Evolutionary conservation across 371 early-diverging fungal genomes (phyloP).

Genomic region (Haplosporangium sp.): DNA sequence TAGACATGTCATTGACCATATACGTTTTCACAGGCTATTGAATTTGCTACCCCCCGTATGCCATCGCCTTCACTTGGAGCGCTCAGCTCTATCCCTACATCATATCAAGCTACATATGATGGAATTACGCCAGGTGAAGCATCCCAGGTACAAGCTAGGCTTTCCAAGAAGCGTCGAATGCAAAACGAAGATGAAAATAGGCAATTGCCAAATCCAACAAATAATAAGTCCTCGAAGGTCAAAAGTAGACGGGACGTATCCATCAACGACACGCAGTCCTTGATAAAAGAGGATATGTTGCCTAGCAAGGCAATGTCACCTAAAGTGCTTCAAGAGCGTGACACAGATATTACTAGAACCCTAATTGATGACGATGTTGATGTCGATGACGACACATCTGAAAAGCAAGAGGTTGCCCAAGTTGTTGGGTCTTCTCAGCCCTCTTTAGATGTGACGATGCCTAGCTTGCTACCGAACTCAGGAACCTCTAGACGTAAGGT

Average conservation of each 20-base stretch:
- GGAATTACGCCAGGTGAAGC: background rate
- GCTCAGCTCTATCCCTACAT: background rate
- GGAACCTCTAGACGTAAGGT: background rate
- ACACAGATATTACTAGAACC: background rate
- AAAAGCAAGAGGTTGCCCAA: background rate
- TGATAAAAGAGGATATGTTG: background rate
- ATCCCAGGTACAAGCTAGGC: background rate
- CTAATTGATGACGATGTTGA: background rate
- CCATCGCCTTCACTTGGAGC: conserved; percentile 21
- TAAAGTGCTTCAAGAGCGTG: background rate
- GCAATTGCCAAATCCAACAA: too few relatives aligned
- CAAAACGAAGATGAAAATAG: background rate
- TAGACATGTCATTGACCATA: too few relatives aligned
- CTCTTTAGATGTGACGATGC: conserved; percentile 7
- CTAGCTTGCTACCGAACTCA: conserved; percentile 1
- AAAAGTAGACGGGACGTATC: background rate
- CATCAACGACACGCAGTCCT: background rate
- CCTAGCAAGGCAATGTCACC: background rate
- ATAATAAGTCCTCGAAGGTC: background rate
- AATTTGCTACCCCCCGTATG: conserved; percentile 31
- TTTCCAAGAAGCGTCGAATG: conserved; percentile 22
- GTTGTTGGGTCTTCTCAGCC: conserved; percentile 21
- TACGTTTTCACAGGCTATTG: background rate
- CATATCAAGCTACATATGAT: background rate
- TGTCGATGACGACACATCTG: background rate